These are phyloP conservation scores for Dysphania ambrosioides DNA, from an alignment of 148 eudicot species.

Conservation along the genomic window DNA sequence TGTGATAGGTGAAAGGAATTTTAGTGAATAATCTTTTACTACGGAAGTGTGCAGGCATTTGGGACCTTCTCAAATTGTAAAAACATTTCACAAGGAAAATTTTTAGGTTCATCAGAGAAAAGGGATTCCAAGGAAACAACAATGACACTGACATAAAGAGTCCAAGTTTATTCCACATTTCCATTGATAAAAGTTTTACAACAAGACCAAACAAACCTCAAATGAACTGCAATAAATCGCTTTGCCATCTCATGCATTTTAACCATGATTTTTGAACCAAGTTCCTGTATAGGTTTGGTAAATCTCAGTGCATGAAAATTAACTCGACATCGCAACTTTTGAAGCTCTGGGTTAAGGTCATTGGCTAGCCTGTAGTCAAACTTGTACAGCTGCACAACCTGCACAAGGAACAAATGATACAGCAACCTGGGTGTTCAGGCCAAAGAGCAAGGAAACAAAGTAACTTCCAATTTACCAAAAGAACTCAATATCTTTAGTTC, in stretches of 20 bases:
- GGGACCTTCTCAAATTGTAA: neutral
- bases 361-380: conserved; percentile 95
- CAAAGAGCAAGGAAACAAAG: neutral
- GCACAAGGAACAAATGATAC: conserved; percentile 26
- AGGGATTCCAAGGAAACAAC: neutral
- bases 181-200: neutral
- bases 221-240: conserved; percentile 84
- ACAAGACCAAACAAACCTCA: conserved; percentile 53
- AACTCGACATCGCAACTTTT: conserved; percentile 91
- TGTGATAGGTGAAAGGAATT: neutral
- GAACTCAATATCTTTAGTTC: neutral
- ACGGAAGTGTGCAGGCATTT: neutral
- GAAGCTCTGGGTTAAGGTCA: conserved; percentile 79
- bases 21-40: neutral
- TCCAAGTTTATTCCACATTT: neutral
- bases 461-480: neutral
- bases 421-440: neutral
- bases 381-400: conserved; percentile 94
- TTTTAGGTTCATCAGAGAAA: neutral
- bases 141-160: neutral
- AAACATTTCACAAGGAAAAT: neutral
- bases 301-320: conserved; percentile 86
- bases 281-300: conserved; percentile 69
- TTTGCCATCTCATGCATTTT: conserved; percentile 70
- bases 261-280: conserved; percentile 65